Evolutionary conservation across 176 grass and related monocot genomes (phyloP).

Genomic region (Zoysia japonica): DNA sequence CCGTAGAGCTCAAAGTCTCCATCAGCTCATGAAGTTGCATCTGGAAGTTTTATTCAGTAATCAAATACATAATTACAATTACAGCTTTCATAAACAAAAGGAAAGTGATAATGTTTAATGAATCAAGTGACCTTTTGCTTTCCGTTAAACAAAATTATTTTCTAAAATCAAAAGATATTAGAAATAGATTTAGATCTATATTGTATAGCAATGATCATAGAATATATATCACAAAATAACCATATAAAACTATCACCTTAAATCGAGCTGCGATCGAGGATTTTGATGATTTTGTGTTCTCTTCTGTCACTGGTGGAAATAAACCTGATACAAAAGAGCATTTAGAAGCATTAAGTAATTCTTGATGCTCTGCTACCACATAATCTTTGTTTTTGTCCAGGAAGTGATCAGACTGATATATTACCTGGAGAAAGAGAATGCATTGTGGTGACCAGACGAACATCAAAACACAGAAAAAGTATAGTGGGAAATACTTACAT

Average conservation of each 20-base stretch:
- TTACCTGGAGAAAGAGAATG: slow-evolving; percentile 58
- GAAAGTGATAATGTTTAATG: slow-evolving; percentile 22
- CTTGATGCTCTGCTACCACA: slow-evolving; percentile 90
- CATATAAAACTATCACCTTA: slow-evolving; percentile 60
- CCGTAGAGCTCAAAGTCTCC: slow-evolving; percentile 88
- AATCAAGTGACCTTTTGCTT: too few species aligned
- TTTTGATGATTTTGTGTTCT: slow-evolving; percentile 93
- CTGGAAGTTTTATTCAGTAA: slow-evolving; percentile 55
- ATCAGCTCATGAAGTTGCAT: slow-evolving; percentile 89
- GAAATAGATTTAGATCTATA: not conserved
- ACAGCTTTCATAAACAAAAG: slow-evolving; percentile 13
- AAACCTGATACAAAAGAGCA: slow-evolving; percentile 79
- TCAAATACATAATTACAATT: slow-evolving; percentile 20
- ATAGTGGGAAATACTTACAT: slow-evolving; percentile 62
- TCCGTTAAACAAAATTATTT: slow-evolving; percentile 1
- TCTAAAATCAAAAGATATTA: slow-evolving; percentile 4
- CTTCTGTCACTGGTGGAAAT: slow-evolving; percentile 75
- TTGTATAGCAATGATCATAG: slow-evolving; percentile 30
- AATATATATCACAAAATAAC: slow-evolving; percentile 19
- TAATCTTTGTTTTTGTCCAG: slow-evolving; percentile 98
- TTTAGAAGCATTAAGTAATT: slow-evolving; percentile 84
- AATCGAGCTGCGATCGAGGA: slow-evolving; percentile 90
- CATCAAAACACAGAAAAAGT: not conserved
- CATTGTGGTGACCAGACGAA: slow-evolving; percentile 26
- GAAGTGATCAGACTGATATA: slow-evolving; percentile 84